Evolutionary conservation across 176 grass and related monocot genomes (phyloP).

Genomic region (Tuctoria greenei): DNA sequence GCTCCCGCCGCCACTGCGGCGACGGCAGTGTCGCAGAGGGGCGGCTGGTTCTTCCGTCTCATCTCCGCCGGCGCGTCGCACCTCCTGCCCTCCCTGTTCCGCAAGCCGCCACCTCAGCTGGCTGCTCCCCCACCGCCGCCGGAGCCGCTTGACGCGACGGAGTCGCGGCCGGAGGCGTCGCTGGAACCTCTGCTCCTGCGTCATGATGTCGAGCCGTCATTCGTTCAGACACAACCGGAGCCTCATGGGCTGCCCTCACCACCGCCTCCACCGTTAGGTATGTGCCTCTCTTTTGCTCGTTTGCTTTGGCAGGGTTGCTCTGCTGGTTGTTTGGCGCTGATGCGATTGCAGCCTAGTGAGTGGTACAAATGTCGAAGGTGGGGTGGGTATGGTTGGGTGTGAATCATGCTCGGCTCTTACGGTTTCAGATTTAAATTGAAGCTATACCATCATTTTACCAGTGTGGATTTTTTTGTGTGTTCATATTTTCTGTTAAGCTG

Average conservation of each 20-base stretch:
- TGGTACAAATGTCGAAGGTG: not conserved
- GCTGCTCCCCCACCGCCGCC: not conserved
- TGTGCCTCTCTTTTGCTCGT: not conserved
- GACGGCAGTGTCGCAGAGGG: not conserved
- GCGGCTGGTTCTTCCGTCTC: constrained; percentile 43
- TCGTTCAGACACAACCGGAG: not conserved
- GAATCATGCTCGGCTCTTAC: not conserved
- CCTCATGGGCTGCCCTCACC: constrained; percentile 1
- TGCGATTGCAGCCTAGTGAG: not conserved
- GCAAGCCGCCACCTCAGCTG: constrained; percentile 25
- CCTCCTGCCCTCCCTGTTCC: constrained; percentile 43
- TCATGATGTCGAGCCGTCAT: not conserved
- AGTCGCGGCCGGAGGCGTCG: not conserved
- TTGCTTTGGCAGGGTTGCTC: not conserved
- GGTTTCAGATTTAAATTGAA: constrained; percentile 1
- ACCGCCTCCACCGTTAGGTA: constrained; percentile 39
- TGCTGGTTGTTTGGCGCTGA: not conserved
- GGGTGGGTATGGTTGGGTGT: not conserved
- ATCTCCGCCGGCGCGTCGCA: constrained; percentile 38
- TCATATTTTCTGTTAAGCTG: not conserved
- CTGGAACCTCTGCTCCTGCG: not conserved
- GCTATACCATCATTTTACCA: not conserved
- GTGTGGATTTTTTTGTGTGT: not conserved
- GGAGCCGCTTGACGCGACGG: not conserved
- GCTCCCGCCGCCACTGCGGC: not conserved